phyloP scores from a whole-genome alignment of 768 basidiomycete genomes.

The Fistulinella prunicolor region DNA sequence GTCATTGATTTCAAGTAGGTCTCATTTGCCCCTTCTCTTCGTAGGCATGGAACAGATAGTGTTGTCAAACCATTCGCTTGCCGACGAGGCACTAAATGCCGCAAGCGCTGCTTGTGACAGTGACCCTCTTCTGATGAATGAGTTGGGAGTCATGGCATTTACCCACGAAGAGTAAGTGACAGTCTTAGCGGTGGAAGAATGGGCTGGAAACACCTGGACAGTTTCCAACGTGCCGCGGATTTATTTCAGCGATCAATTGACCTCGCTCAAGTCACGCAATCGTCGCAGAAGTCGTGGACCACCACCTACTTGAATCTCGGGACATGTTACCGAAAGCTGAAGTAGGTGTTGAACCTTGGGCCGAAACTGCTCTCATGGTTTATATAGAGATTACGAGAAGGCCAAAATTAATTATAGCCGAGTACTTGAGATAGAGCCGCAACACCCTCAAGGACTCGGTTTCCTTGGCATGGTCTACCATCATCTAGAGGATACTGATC shows the following conservation, averaged over 20 bases:
- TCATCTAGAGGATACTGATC: conserved; percentile 65
- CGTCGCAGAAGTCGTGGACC: conserved; percentile 81
- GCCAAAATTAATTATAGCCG: conserved; percentile 73
- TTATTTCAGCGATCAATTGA: conserved; percentile 75
- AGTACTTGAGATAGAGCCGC: conserved; percentile 86
- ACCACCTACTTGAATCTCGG: conserved; percentile 92
- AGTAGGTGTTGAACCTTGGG: conserved; percentile 43
- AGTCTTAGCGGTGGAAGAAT: not conserved
- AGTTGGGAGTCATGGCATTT: conserved; percentile 90
- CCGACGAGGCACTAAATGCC: conserved; percentile 85
- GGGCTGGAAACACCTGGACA: conserved; percentile 38
- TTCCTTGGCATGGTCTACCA: conserved; percentile 91
- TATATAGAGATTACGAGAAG: conserved; percentile 50
- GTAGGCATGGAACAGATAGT: conserved; percentile 98
- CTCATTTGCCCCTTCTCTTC: conserved; percentile 91
- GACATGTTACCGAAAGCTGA: conserved; percentile 79
- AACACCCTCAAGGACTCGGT: conserved; percentile 75
- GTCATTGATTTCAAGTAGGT: conserved; percentile 49
- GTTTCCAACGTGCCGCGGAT: conserved; percentile 67
- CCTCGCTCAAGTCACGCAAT: conserved; percentile 82
- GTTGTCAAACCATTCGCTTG: conserved; percentile 74
- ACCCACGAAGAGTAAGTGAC: conserved; percentile 73
- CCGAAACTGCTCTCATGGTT: conserved; percentile 7
- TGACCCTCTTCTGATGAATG: conserved; percentile 89
- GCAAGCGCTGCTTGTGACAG: conserved; percentile 77